phyloP scores from a whole-genome alignment of 1,284 basidiomycete genomes.

The Peniophora sp. region DNA sequence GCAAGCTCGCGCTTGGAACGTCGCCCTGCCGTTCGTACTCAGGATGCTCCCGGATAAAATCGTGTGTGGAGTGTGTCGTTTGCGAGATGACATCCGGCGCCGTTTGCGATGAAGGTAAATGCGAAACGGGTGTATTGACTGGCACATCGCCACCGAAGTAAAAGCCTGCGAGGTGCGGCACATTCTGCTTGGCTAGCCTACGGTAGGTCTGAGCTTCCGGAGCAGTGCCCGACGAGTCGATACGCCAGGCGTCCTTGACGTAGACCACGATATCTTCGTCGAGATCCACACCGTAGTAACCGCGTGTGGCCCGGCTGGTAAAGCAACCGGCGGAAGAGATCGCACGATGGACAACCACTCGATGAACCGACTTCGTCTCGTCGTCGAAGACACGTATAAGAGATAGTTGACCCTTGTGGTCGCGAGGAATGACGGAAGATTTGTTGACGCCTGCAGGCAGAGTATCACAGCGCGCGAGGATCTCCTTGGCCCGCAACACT shows the following conservation, averaged over 20 bases:
- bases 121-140: not conserved
- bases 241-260: not conserved
- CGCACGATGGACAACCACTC: not conserved
- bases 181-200: not conserved
- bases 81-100: not conserved
- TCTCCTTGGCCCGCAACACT: not conserved
- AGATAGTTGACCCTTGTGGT: not conserved
- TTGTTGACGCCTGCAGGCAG: not conserved
- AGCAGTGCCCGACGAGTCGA: not conserved
- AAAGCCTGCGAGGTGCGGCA: not conserved
- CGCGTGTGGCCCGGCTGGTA: not conserved
- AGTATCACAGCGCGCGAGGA: not conserved
- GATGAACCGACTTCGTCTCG: not conserved
- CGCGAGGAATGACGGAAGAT: not conserved
- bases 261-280: not conserved
- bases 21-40: not conserved
- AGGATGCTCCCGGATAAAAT: not conserved
- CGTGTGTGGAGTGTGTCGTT: not conserved
- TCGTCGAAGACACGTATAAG: not conserved
- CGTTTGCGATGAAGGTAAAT: not conserved
- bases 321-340: not conserved
- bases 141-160: not conserved
- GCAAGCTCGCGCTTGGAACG: not conserved
- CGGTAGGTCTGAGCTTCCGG: not conserved
- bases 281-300: not conserved